phyloP scores from a whole-genome alignment of 106 monocot genomes.

The Allium cepa region DNA sequence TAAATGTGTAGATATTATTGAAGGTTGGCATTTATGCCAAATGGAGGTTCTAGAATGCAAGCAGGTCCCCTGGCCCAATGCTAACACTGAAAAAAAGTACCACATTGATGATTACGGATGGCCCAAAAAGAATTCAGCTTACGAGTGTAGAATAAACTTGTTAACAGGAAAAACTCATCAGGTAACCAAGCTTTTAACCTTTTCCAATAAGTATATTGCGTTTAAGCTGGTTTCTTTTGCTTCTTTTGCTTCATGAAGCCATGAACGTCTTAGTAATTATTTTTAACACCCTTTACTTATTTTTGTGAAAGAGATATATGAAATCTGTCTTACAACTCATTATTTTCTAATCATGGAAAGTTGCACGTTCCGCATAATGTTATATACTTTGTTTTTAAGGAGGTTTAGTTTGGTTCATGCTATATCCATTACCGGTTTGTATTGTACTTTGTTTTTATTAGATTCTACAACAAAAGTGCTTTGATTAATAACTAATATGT shows the following conservation, averaged over 20 bases:
- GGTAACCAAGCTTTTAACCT: conserved; percentile 23
- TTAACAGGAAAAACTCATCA: conserved; percentile 99
- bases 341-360: too few relatives aligned
- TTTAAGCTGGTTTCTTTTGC: not conserved
- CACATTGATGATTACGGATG: conserved; percentile 76
- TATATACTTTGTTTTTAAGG: too few relatives aligned
- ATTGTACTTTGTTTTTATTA: too few relatives aligned
- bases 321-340: too few relatives aligned
- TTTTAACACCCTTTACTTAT: too few relatives aligned
- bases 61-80: conserved; percentile 78
- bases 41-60: conserved; percentile 88
- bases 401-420: too few relatives aligned
- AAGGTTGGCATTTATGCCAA: conserved; percentile 87
- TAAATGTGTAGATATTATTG: conserved; percentile 45
- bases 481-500: too few relatives aligned
- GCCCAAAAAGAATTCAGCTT: conserved; percentile 60
- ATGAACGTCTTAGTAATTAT: too few relatives aligned
- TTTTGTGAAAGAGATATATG: too few relatives aligned
- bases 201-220: not conserved
- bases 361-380: too few relatives aligned
- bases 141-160: conserved; percentile 90
- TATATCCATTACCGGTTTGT: too few relatives aligned
- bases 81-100: conserved; percentile 35
- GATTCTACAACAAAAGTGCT: too few relatives aligned
- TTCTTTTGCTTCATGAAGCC: not conserved